These are phyloP conservation scores for Eurotiales sp. DNA, from an alignment of 2,329 filamentous ascomycete genomes.

Conservation along the genomic window DNA sequence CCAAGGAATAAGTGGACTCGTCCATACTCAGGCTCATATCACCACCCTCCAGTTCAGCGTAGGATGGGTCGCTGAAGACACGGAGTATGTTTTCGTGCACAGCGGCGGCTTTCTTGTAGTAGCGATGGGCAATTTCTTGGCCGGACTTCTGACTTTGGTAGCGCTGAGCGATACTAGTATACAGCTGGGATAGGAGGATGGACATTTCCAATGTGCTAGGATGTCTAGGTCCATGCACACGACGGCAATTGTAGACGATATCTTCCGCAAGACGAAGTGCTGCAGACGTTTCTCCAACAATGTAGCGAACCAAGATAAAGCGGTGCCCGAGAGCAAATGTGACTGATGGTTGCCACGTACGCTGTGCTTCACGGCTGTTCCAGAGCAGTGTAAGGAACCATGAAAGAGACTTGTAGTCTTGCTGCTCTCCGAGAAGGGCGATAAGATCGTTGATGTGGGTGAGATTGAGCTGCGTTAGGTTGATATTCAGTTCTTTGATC, in stretches of 20 bases:
- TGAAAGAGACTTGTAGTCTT: conserved; percentile 42
- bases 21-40: conserved; percentile 21
- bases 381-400: conserved; percentile 43
- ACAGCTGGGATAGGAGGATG: conserved; percentile 48
- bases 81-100: conserved; percentile 38
- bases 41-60: conserved; percentile 28
- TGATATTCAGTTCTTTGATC: conserved; percentile 39
- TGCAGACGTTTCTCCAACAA: conserved; percentile 42
- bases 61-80: conserved; percentile 30
- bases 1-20: conserved; percentile 21
- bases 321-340: conserved; percentile 50
- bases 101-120: conserved; percentile 36
- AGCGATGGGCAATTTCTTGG: conserved; percentile 32
- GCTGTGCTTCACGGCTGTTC: conserved; percentile 44
- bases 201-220: conserved; percentile 47
- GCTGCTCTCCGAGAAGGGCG: conserved; percentile 41
- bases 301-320: conserved; percentile 49
- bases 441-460: conserved; percentile 42
- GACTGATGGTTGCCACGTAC: conserved; percentile 37
- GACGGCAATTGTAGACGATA: conserved; percentile 54
- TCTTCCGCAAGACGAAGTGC: conserved; percentile 50
- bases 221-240: conserved; percentile 48
- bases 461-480: conserved; percentile 40
- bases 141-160: conserved; percentile 32
- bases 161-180: conserved; percentile 39